Base-by-base conservation (phyloP, 192 early-diverging fungal species). In the Thoreauomyces humboldtii region DNA sequence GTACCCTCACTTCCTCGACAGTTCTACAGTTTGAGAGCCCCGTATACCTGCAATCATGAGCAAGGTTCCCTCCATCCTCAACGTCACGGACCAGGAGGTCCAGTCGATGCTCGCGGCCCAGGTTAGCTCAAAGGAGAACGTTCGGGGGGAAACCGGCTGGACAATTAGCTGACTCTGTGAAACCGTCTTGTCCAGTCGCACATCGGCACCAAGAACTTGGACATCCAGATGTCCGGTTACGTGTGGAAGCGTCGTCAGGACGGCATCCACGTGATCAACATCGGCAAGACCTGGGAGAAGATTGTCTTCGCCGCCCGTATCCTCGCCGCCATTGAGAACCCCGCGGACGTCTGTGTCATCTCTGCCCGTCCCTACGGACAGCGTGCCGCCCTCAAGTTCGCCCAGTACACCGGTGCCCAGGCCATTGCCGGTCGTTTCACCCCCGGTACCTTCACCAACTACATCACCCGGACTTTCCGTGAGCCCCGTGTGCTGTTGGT, bases 281-380 rank as follows among this genome's bases (percentile, higher is more conserved):
- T 95, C 53, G 92, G 89, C 71, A 99, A 99, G 90, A 99, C 98
- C 79, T 99, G 95, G 92, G 98, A 97, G 86, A 99, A 99, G 91
- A 78, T 99, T 51, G 86, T 98, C 41, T 81, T 99, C 61, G 98
- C 98, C 71, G 96, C 98, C 65, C 94, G 98, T 82, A 87, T 98
- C 81, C 94, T 99, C 67, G 92, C 92, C 55, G 88, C 96, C 78
- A 91, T 99, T 67, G 96, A 98, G 84, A 97, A 99, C 88, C 94
- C 94, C 60, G 87, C 91, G 47, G 98, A 99, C 73, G 91, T 99
- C 59, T 89, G 88, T 79, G 92, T 98, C 65, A 93, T 99, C 79
- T 94, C 96, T 75, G 88, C 95, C 75, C 92, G 93, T 77, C 84
- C 92, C 63, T 96, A 89, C 76, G 98, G 96, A 70, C 98, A 98